Conservation (phyloP, 495 filamentous ascomycete genomes). For the Endocarpon pusillum region DNA sequence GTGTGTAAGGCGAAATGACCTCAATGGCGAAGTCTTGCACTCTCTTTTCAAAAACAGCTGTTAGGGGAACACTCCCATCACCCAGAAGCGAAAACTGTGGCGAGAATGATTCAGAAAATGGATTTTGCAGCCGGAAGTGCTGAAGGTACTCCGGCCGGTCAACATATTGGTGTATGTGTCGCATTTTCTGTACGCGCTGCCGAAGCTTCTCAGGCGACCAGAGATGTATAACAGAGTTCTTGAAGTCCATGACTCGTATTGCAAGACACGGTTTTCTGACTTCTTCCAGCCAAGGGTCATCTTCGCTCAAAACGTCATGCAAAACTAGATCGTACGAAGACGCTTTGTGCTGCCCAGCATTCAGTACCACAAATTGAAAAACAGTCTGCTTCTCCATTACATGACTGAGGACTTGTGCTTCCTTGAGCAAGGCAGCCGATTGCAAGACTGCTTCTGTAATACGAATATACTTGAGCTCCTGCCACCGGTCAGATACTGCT, state of each 20-base stretch:
- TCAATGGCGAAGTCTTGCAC: slow-evolving; percentile 91
- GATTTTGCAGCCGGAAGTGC: slow-evolving; percentile 40
- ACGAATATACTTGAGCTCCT: slow-evolving; percentile 66
- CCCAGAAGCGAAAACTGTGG: slow-evolving; percentile 85
- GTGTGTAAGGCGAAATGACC: slow-evolving; percentile 81
- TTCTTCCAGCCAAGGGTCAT: slow-evolving; percentile 67
- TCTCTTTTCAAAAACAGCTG: slow-evolving; percentile 84
- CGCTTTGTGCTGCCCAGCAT: slow-evolving; percentile 69
- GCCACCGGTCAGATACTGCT: slow-evolving; percentile 54
- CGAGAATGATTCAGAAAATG: slow-evolving; percentile 77
- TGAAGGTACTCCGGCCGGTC: slow-evolving; percentile 86
- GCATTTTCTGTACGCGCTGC: slow-evolving; percentile 73
- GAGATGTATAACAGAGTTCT: slow-evolving; percentile 67
- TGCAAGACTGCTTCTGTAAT: slow-evolving; percentile 92
- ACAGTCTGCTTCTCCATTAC: slow-evolving; percentile 86
- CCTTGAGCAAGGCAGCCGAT: slow-evolving; percentile 73
- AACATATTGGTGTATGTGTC: slow-evolving; percentile 90
- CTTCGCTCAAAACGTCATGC: slow-evolving; percentile 80
- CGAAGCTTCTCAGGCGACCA: slow-evolving; percentile 93
- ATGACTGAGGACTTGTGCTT: slow-evolving; percentile 95
- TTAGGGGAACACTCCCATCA: slow-evolving; percentile 83
- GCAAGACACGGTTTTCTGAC: slow-evolving; percentile 80
- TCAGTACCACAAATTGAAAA: slow-evolving; percentile 89
- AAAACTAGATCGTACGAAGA: slow-evolving; percentile 94
- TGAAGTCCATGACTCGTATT: slow-evolving; percentile 83